These are phyloP conservation scores for Apiotrichum akiyoshidainum DNA, from an alignment of 1,284 basidiomycete species.

Conservation along the genomic window DNA sequence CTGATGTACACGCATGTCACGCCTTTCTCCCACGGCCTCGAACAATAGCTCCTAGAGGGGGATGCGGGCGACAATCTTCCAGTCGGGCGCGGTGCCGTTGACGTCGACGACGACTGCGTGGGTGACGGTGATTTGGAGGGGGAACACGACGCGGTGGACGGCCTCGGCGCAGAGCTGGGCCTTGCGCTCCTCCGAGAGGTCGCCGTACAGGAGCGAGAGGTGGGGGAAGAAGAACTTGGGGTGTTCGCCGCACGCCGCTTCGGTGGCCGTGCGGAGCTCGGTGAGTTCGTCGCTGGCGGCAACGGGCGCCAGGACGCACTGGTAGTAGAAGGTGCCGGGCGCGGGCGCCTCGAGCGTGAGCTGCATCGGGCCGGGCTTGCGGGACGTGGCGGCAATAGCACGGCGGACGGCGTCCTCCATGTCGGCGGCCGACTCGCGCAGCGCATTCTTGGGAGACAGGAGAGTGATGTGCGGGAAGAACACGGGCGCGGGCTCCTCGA, in stretches of 20 bases:
- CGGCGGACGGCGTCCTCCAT: constrained; percentile 4
- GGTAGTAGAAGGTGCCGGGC: constrained; percentile 28
- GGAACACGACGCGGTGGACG: constrained; percentile 3
- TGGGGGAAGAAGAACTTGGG: constrained; percentile 37
- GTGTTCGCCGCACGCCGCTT: constrained; percentile 3
- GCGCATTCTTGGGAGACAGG: constrained; percentile 20
- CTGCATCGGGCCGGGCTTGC: constrained; percentile 1
- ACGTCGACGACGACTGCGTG: constrained; percentile 20
- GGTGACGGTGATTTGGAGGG: not conserved
- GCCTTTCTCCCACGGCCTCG: not conserved
- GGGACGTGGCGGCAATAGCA: not conserved
- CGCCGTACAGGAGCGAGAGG: constrained; percentile 38
- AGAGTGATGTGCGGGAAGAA: constrained; percentile 42
- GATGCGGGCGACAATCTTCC: constrained; percentile 19
- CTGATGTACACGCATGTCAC: not conserved
- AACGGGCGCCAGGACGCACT: constrained; percentile 38
- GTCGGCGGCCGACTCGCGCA: not conserved
- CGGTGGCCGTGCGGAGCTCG: constrained; percentile 16
- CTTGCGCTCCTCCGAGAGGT: constrained; percentile 19
- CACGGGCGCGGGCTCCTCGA: constrained; percentile 21
- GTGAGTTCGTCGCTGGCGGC: constrained; percentile 16
- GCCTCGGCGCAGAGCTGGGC: constrained; percentile 25
- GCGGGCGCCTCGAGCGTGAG: constrained; percentile 3
- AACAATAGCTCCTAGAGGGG: constrained; percentile 2
- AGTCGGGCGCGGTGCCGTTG: constrained; percentile 18